These are phyloP conservation scores for Suillus lakei DNA, from an alignment of 768 basidiomycete species.

Conservation along the genomic window DNA sequence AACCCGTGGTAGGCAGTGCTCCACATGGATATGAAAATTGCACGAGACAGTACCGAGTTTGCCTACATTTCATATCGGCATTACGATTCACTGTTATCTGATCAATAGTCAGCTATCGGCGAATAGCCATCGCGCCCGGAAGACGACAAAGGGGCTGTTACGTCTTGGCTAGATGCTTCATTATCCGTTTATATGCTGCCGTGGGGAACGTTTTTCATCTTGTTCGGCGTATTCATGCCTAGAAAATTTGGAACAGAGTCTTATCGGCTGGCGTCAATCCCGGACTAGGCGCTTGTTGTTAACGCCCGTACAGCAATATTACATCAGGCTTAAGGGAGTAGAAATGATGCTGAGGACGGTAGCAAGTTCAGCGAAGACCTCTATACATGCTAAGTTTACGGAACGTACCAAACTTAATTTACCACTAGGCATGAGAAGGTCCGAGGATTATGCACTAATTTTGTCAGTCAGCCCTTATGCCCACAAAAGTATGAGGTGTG, in stretches of 20 bases:
- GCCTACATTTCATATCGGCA: not conserved
- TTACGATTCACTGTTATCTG: not conserved
- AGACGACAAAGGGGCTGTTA: not conserved
- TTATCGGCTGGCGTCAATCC: not conserved
- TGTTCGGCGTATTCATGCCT: not conserved
- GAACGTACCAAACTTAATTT: not conserved
- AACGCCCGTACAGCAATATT: not conserved
- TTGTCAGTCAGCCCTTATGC: not conserved
- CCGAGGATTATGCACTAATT: not conserved
- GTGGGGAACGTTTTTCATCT: not conserved
- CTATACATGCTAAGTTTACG: not conserved
- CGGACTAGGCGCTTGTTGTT: not conserved
- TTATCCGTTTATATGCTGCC: not conserved
- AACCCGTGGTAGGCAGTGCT: not conserved
- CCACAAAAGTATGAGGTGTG: not conserved
- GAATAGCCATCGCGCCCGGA: not conserved
- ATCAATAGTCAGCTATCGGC: not conserved
- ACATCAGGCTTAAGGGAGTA: not conserved
- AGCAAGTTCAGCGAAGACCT: not conserved
- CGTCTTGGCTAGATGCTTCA: not conserved
- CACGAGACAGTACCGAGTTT: not conserved
- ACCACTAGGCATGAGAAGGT: not conserved
- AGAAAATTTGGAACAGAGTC: not conserved
- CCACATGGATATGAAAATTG: not conserved
- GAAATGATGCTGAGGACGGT: not conserved